Evolutionary conservation across 768 basidiomycete species (phyloP).

Genomic region (Suillus paluster): DNA sequence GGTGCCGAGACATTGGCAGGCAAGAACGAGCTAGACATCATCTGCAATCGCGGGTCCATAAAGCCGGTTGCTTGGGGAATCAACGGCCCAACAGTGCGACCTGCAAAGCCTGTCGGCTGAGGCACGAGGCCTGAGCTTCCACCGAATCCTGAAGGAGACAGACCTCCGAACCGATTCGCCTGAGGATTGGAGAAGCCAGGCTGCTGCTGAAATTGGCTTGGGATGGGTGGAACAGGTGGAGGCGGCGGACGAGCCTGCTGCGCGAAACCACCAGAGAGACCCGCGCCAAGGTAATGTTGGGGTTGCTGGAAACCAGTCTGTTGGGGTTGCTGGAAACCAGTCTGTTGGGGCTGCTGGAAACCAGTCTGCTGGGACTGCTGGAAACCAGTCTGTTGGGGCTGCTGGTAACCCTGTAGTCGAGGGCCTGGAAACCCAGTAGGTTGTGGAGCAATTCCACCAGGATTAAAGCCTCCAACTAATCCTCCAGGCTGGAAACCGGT

Average conservation of each 20-base stretch:
- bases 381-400: constrained; percentile 48
- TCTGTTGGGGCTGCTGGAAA: too few species aligned
- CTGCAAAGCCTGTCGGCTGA: constrained; percentile 52
- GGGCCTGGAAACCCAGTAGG: constrained; percentile 55
- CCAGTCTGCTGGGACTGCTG: constrained; percentile 33
- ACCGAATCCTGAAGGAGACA: constrained; percentile 20
- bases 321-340: constrained; percentile 53
- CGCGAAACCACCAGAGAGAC: too few species aligned
- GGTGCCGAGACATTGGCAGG: constrained; percentile 69
- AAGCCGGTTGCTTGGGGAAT: constrained; percentile 80
- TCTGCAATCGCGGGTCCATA: constrained; percentile 79
- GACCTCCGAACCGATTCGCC: constrained; percentile 48
- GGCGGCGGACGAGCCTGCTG: constrained; percentile 50
- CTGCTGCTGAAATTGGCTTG: constrained; percentile 61
- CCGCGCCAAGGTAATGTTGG: too few species aligned
- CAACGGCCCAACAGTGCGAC: constrained; percentile 48
- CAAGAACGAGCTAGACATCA: constrained; percentile 94
- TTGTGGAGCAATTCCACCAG: constrained; percentile 58
- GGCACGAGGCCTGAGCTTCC: constrained; percentile 14
- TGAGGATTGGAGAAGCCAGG: constrained; percentile 61
- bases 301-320: constrained; percentile 60
- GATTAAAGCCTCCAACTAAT: constrained; percentile 34
- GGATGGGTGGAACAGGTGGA: constrained; percentile 70
- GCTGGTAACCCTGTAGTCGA: constrained; percentile 23
- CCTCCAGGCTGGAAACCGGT: constrained; percentile 30